phyloP scores from a whole-genome alignment of 106 monocot species.

The Iris macrosiphon region DNA sequence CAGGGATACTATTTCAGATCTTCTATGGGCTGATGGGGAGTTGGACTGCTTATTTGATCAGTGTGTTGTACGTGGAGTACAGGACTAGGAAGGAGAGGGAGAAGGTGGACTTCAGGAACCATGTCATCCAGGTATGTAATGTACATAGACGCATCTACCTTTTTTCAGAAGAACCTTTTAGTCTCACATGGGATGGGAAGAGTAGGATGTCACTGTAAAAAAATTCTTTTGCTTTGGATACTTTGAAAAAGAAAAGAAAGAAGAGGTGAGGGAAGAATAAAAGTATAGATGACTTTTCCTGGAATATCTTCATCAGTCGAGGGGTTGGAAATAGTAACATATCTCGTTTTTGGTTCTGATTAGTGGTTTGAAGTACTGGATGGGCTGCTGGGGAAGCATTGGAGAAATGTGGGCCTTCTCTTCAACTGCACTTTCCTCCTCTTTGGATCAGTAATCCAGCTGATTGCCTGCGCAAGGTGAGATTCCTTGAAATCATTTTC shows the following conservation, averaged over 20 bases:
- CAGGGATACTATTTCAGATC: slow-evolving; percentile 60
- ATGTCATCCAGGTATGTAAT: slow-evolving; percentile 59
- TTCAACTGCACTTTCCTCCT: slow-evolving; percentile 91
- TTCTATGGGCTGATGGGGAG: slow-evolving; percentile 89
- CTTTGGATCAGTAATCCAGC: slow-evolving; percentile 81
- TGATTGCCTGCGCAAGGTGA: slow-evolving; percentile 85
- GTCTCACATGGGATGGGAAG: too few species aligned
- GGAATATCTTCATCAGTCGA: too few species aligned
- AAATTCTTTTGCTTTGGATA: not conserved
- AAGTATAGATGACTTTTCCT: too few species aligned
- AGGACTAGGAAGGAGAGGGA: slow-evolving; percentile 81
- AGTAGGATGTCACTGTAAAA: too few species aligned
- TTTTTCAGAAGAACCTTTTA: not conserved
- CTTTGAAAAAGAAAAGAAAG: too few species aligned
- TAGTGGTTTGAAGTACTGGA: slow-evolving; percentile 89
- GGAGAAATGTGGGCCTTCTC: slow-evolving; percentile 73
- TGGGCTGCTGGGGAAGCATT: slow-evolving; percentile 73
- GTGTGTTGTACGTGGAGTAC: slow-evolving; percentile 85
- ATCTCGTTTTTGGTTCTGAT: not conserved
- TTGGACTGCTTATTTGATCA: slow-evolving; percentile 86
- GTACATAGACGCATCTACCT: not conserved
- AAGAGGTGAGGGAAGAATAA: too few species aligned
- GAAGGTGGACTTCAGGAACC: slow-evolving; percentile 77
- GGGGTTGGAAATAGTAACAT: too few species aligned
- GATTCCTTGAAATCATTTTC: not conserved